phyloP scores from a whole-genome alignment of 2,329 filamentous ascomycete species.

The Botryotinia globosa region DNA sequence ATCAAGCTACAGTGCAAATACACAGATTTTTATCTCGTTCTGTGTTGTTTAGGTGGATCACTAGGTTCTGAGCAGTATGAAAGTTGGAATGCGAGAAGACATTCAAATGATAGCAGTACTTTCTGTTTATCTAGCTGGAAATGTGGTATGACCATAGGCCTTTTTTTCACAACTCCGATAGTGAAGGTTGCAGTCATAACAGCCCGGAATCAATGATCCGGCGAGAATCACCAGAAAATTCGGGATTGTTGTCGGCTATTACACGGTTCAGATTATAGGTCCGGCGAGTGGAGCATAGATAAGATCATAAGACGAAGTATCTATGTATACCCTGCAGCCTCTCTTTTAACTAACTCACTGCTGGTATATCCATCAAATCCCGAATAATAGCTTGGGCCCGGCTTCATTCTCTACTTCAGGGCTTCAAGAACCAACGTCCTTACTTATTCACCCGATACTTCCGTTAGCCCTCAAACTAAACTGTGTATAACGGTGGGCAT shows the following conservation, averaged over 20 bases:
- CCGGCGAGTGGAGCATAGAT: background rate
- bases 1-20: background rate
- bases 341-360: background rate
- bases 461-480: background rate
- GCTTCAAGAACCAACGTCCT: background rate
- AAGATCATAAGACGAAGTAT: background rate
- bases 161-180: background rate
- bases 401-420: background rate
- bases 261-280: background rate
- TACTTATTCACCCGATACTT: background rate
- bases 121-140: background rate
- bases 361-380: background rate
- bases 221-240: background rate
- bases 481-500: background rate
- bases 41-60: background rate
- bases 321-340: background rate
- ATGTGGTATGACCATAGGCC: too few species aligned
- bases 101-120: background rate
- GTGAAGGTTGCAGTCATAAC: background rate
- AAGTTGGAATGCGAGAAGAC: background rate
- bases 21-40: background rate
- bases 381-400: background rate
- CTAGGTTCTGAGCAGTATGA: background rate
- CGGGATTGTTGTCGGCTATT: background rate
- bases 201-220: background rate